Base-by-base conservation (phyloP, 139 green algal genomes). In the Pleodorina starrii region DNA sequence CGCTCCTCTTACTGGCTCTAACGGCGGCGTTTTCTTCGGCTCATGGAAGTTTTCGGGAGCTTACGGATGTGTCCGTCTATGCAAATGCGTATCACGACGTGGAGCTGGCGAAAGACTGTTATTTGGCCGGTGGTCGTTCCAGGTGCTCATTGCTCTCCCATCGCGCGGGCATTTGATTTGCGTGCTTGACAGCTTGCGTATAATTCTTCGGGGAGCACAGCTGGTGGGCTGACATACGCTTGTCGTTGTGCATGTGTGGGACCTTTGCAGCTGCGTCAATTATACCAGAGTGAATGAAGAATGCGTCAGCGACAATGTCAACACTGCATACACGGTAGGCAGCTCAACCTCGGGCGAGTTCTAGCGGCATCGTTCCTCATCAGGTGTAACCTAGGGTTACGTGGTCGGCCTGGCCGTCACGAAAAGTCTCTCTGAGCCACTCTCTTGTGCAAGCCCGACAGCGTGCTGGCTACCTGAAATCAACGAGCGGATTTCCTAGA, bases 211-310 rank as follows among this genome's bases (percentile, higher is more conserved):
- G n/a, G n/a, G n/a, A n/a, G n/a, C n/a, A n/a, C n/a, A n/a, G n/a
- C n/a, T n/a, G n/a, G n/a, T n/a, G n/a, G n/a, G n/a, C n/a, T n/a
- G n/a, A n/a, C n/a, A n/a, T n/a, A n/a, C n/a, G n/a, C 40, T 38
- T 36, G 19, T 10, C 25, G 40, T 21, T 57, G 40, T 54, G 72
- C 72, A 57, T 36, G 40, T 46, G 40, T 80, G 42, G n/a, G 40
- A 80, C 72, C 40, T n/a, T n/a, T n/a, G 36, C 40, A 80, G 69
- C 35, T 73, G 63, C 63, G 63, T 38, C 19, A 73, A 73, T 23
- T 73, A 40, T 23, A 35, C 63, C 63, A 73, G 35, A 38, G 63
- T 73, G 27, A 10, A 2, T 21, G 32, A 73, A 40, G 63, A 73
- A 73, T 73, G 63, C 35, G 29, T 32, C 1, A 19, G 21, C 11